Conservation (phyloP, 225 moss, liverwort and hornwort genomes). For the Ulota crispa region DNA sequence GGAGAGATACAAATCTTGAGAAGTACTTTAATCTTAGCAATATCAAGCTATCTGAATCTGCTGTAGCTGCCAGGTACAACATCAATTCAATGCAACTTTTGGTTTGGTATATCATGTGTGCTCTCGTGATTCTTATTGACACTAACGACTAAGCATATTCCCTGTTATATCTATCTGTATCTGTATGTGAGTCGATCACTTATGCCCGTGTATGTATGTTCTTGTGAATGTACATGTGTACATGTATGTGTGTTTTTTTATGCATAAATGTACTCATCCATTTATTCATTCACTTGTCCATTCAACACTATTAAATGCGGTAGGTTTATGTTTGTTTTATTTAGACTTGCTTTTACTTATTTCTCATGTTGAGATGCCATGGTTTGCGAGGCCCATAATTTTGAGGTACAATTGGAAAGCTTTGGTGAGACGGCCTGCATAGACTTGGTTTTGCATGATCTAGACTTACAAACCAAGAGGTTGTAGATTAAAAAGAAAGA, state of each 20-base stretch:
- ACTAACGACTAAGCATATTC: not conserved
- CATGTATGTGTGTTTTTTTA: not conserved
- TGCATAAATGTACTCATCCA: too few species aligned
- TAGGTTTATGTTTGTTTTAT: not conserved
- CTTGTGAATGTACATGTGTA: not conserved
- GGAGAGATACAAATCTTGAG: constrained; percentile 8
- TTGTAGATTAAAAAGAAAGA: not conserved
- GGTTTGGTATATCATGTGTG: not conserved
- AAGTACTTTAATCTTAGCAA: constrained; percentile 36
- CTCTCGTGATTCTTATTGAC: not conserved
- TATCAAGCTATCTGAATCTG: constrained; percentile 5
- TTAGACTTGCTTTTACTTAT: not conserved
- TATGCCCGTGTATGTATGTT: not conserved
- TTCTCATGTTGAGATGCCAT: not conserved
- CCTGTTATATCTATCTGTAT: not conserved
- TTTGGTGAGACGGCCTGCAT: not conserved
- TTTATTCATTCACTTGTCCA: too few species aligned
- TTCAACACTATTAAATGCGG: too few species aligned
- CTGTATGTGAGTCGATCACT: not conserved
- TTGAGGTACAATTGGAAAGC: not conserved
- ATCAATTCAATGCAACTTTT: not conserved
- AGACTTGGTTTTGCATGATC: not conserved
- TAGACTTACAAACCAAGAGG: not conserved
- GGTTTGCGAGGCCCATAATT: not conserved
- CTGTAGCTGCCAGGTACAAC: constrained; percentile 8